Base-by-base conservation (phyloP, 2,329 filamentous ascomycete genomes). In the Acephala macrosclerotiorum region DNA sequence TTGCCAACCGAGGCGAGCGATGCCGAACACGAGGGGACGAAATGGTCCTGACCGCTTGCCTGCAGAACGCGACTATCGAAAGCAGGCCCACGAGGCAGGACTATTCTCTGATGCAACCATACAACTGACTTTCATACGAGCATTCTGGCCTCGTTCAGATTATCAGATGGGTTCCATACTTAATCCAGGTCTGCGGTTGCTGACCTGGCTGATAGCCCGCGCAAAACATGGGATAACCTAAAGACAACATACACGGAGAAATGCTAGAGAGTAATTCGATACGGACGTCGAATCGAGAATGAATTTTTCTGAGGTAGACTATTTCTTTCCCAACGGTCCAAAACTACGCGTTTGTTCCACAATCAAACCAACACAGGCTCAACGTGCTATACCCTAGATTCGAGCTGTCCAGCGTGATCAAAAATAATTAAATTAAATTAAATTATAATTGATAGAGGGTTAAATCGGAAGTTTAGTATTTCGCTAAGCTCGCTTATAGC, bases 31-130 rank as follows among this genome's bases (percentile, higher is more conserved):
- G 16, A 33, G 22, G 14, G 49, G 49, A 49, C 45, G 45, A 26
- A 53, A 53, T 53, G 26, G 12, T 53, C 12, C 49, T 25, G 25
- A 53, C 14, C 49, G 49, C 22, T 14, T 29, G 26, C 6, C 22
- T 53, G 49, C 49, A 53, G 20, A n/a, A 25, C 4, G 25, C 49
- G 26, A 53, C 49, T 33, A 53, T 53, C n/a, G 49, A 22, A 53
- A 16, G 6, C 22, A 53, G 22, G 26, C 3, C 49, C 49, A 53
- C 49, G 49, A 26, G 49, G 14, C 25, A 26, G 25, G 11, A 53
- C 12, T 29, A 11, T 12, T 12, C 8, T 53, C 45, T 14, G n/a
- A 49, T 49, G 14, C 14, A 53, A 3, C 45, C 7, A 53, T 18
- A 26, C 3, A n/a, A 29, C 12, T 12, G 12, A 14, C 9, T 9